These are phyloP conservation scores for Penicillium expansum DNA, from an alignment of 2,329 filamentous ascomycete genomes.

Conservation along the genomic window DNA sequence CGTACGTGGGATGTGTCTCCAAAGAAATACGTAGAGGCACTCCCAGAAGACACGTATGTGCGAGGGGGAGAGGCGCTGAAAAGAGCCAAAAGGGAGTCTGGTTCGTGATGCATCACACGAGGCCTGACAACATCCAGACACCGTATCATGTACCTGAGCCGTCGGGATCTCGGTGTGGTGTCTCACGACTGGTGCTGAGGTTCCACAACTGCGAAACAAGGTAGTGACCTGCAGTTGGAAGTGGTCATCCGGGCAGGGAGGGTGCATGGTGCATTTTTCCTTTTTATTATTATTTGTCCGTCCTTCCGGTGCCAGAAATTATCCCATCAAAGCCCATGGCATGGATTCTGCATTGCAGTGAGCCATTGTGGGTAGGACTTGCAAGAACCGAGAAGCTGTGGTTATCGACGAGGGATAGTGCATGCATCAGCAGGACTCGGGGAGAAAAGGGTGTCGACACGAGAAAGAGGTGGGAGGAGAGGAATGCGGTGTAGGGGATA, in stretches of 20 bases:
- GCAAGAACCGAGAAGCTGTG: neutral
- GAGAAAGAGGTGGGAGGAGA: neutral
- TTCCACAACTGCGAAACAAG: slow-evolving; percentile 7
- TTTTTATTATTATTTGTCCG: neutral
- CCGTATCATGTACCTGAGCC: neutral
- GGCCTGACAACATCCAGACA: neutral
- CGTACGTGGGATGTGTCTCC: neutral
- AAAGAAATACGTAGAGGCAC: neutral
- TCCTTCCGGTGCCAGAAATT: neutral
- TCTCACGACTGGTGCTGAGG: neutral
- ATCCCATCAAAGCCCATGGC: neutral
- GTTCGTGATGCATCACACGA: neutral
- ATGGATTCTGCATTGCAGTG: neutral
- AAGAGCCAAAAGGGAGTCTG: neutral
- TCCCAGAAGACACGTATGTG: neutral
- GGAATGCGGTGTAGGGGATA: slow-evolving; percentile 3
- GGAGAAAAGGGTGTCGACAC: neutral
- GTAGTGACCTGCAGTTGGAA: slow-evolving; percentile 11
- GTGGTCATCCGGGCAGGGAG: neutral
- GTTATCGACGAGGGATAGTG: neutral
- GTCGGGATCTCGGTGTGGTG: neutral
- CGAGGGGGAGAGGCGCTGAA: neutral
- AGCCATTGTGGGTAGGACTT: neutral
- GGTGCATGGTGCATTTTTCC: neutral
- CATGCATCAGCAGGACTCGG: slow-evolving; percentile 2